Percentiles rank a stretch among this genome's conserved stretches.
Evolutionary conservation across 2,329 filamentous ascomycete genomes (phyloP).

Genomic region (Beauveria sp.): DNA sequence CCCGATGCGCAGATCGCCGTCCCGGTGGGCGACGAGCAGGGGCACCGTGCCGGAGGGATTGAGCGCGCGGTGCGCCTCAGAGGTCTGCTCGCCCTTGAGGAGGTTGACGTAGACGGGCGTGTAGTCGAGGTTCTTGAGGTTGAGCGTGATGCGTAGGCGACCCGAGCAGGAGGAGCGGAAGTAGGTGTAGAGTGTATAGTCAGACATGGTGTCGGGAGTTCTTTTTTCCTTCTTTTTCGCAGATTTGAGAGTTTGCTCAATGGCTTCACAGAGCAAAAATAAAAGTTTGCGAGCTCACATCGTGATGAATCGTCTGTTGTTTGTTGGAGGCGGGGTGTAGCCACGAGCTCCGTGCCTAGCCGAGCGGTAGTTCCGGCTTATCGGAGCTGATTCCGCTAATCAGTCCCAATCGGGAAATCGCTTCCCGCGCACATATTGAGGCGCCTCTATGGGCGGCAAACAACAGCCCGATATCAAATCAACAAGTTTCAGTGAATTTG

Average conservation of each 20-base stretch:
- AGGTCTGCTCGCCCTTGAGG: slow-evolving; percentile 43
- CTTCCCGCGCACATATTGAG: background rate
- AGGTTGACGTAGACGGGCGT: slow-evolving; percentile 43
- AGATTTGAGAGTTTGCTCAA: background rate
- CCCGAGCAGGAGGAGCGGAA: slow-evolving; percentile 57
- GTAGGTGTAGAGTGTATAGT: slow-evolving; percentile 48
- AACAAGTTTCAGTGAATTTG: background rate
- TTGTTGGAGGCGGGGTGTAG: background rate
- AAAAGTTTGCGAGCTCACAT: background rate
- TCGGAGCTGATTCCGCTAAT: slow-evolving; percentile 2
- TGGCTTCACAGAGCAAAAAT: background rate
- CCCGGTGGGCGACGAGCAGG: slow-evolving; percentile 35
- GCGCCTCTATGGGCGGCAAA: background rate
- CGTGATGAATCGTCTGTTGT: background rate
- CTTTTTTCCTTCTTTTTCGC: background rate
- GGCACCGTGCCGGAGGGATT: slow-evolving; percentile 51
- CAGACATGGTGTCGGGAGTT: slow-evolving; percentile 15
- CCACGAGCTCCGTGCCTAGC: background rate
- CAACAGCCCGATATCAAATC: background rate
- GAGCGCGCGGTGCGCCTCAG: slow-evolving; percentile 33
- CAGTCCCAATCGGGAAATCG: background rate
- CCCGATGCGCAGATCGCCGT: slow-evolving; percentile 33
- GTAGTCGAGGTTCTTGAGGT: slow-evolving; percentile 45
- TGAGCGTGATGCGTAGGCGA: slow-evolving; percentile 51
- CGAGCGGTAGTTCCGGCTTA: background rate